Evolutionary conservation across 2,329 filamentous ascomycete genomes (phyloP).

Genomic region (Diaporthe destruens): DNA sequence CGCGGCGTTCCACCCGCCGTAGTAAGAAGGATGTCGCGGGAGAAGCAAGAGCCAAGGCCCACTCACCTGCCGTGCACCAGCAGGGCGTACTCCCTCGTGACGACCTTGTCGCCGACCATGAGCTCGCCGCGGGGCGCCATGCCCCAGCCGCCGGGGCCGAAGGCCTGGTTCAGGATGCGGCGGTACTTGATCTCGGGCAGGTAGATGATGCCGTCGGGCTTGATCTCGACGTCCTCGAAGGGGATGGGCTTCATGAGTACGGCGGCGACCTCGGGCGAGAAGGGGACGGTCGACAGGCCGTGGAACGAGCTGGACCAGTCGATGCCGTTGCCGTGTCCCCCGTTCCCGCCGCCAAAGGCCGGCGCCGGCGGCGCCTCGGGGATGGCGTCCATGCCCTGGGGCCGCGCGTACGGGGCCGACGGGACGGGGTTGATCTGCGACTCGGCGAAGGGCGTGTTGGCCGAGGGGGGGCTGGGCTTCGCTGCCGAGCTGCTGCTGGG

Average conservation of each 20-base stretch:
- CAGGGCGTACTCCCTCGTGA: slow-evolving; percentile 93
- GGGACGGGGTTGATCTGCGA: slow-evolving; percentile 36
- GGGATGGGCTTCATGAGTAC: slow-evolving; percentile 77
- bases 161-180: slow-evolving; percentile 87
- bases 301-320: slow-evolving; percentile 91
- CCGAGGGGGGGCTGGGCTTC: slow-evolving; percentile 2
- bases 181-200: slow-evolving; percentile 98
- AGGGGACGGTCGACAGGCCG: slow-evolving; percentile 78
- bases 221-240: slow-evolving; percentile 89
- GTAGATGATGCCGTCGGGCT: slow-evolving; percentile 96
- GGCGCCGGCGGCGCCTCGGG: slow-evolving; percentile 36
- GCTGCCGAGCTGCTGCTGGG: background rate
- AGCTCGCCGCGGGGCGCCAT: slow-evolving; percentile 89
- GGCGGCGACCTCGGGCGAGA: slow-evolving; percentile 76
- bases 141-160: slow-evolving; percentile 96
- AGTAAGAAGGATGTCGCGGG: background rate
- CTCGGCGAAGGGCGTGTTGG: slow-evolving; percentile 38
- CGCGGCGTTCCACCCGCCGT: too few relatives aligned
- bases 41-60: slow-evolving; percentile 38
- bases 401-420: slow-evolving; percentile 34
- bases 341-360: background rate
- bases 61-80: slow-evolving; percentile 86
- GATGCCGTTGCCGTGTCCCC: slow-evolving; percentile 53
- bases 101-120: slow-evolving; percentile 82
- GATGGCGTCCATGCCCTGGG: slow-evolving; percentile 22